A percentile compares a stretch with the other conserved stretches of the same genome.
Conservation (phyloP, 2,329 filamentous ascomycete species). For the Cadophora malorum region DNA sequence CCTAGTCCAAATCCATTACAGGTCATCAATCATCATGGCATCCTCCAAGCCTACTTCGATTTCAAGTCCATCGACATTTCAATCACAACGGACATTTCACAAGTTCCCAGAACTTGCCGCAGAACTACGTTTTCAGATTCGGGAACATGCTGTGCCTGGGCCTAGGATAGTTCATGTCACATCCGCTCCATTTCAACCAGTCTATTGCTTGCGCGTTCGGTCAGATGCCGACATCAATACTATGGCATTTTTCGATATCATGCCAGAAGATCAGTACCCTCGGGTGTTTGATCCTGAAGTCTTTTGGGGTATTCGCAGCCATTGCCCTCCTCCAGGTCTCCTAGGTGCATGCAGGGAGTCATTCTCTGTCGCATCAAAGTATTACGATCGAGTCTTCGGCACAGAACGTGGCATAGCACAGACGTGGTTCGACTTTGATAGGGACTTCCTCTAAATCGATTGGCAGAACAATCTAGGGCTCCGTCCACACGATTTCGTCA, state of each 20-base stretch:
- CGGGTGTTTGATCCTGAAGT: background rate
- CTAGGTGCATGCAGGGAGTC: background rate
- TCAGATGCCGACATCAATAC: too few species aligned
- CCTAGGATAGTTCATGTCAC: too few species aligned
- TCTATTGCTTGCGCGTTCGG: too few species aligned
- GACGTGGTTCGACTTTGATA: background rate
- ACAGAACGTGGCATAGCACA: background rate
- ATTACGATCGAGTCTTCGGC: background rate
- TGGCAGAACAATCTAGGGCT: background rate
- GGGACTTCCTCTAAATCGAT: background rate
- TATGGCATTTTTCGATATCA: background rate
- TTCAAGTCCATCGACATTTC: too few species aligned
- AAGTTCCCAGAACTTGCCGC: too few species aligned
- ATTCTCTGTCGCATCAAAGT: background rate
- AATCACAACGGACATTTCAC: too few species aligned
- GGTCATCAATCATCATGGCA: too few species aligned
- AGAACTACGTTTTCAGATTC: too few species aligned
- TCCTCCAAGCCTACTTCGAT: too few species aligned
- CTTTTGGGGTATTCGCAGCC: background rate
- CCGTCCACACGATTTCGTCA: background rate
- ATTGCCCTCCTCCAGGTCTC: background rate
- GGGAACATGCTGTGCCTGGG: too few species aligned
- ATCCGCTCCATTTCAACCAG: too few species aligned
- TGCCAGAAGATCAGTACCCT: background rate
- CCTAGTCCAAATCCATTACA: too few species aligned